A percentile compares a stretch with the other conserved stretches of the same genome.
These are phyloP conservation scores for Gremmenia infestans DNA, from an alignment of 2,329 filamentous ascomycete species.

Conservation along the genomic window DNA sequence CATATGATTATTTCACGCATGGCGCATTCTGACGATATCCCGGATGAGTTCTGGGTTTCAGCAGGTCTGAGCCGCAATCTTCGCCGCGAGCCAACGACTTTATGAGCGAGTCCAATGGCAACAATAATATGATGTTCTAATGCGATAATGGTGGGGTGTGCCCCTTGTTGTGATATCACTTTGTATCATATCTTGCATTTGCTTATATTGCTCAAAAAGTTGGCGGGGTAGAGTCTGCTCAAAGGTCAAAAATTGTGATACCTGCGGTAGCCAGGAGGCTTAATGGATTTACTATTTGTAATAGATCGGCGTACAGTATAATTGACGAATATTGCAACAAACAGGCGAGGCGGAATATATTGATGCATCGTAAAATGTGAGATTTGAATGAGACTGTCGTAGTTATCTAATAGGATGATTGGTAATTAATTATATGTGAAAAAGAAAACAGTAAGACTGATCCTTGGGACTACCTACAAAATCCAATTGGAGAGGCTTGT, in stretches of 20 bases:
- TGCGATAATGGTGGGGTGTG: not conserved
- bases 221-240: not conserved
- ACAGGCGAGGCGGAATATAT: not conserved
- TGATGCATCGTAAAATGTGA: not conserved
- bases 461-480: not conserved
- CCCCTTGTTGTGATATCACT: conserved; percentile 20
- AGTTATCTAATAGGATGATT: conserved; percentile 1
- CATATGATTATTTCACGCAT: conserved; percentile 68
- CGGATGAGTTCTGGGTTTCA: conserved; percentile 77
- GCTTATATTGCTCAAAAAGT: conserved; percentile 6
- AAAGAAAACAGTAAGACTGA: conserved; percentile 13
- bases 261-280: not conserved
- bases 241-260: not conserved
- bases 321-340: not conserved
- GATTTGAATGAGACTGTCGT: conserved; percentile 1
- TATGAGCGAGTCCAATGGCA: conserved; percentile 1
- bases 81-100: conserved; percentile 34
- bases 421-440: conserved; percentile 2
- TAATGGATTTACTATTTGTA: too few species aligned
- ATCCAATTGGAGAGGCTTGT: conserved; percentile 3
- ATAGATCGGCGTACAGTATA: not conserved
- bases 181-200: conserved; percentile 17
- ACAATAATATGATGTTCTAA: not conserved
- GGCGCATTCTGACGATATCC: conserved; percentile 67
- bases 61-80: conserved; percentile 61